Percentiles rank a stretch among this genome's conserved stretches.
phyloP scores from a whole-genome alignment of 1,284 basidiomycete genomes.

The Mycosarcoma mackinlayi region DNA sequence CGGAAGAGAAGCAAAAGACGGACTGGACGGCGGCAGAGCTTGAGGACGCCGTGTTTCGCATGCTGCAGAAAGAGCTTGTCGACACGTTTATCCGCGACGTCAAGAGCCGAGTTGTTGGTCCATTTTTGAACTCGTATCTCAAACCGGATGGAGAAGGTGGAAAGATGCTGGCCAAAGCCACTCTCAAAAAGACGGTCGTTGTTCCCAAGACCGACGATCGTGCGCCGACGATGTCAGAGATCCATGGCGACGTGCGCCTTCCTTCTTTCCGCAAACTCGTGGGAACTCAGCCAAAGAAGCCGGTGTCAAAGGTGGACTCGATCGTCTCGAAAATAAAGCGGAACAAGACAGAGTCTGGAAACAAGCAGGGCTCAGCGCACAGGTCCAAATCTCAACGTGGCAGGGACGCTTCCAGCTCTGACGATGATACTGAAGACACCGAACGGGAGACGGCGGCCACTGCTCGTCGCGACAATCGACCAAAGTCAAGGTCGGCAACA shows the following conservation, averaged over 20 bases:
- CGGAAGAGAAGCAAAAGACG: conserved; percentile 68
- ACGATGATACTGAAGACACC: conserved; percentile 20
- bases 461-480: conserved; percentile 3
- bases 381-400: conserved; percentile 10
- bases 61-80: conserved; percentile 76
- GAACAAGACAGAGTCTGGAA: conserved; percentile 1
- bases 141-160: conserved; percentile 70
- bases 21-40: conserved; percentile 75
- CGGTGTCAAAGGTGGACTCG: conserved; percentile 1
- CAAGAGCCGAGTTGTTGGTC: conserved; percentile 75
- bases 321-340: conserved; percentile 7
- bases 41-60: conserved; percentile 74
- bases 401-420: conserved; percentile 12
- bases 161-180: conserved; percentile 31
- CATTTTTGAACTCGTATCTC: conserved; percentile 74
- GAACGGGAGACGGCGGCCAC: neutral
- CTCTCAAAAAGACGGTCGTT: conserved; percentile 18
- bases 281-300: conserved; percentile 11
- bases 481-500: conserved; percentile 7
- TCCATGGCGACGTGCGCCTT: conserved; percentile 24
- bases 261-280: conserved; percentile 51
- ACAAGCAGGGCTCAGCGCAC: conserved; percentile 1
- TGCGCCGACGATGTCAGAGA: neutral
- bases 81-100: conserved; percentile 77
- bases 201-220: neutral